Conservation (phyloP, 2,329 filamentous ascomycete genomes). For the Pseudopithomyces chartarum region DNA sequence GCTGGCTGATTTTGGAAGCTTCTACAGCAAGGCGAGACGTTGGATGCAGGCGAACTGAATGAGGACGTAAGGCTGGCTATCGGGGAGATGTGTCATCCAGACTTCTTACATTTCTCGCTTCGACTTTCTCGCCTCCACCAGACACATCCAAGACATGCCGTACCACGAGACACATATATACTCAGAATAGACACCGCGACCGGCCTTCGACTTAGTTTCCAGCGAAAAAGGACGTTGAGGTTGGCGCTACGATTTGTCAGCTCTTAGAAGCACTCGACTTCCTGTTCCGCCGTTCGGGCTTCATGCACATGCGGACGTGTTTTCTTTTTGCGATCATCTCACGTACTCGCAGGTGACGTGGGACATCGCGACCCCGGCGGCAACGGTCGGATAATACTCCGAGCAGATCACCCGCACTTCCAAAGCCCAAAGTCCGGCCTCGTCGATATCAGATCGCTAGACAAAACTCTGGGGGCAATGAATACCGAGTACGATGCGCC, state of each 20-base stretch:
- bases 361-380: not conserved
- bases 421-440: not conserved
- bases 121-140: not conserved
- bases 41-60: not conserved
- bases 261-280: not conserved
- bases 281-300: not conserved
- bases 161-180: not conserved
- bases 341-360: not conserved
- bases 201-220: not conserved
- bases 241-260: not conserved
- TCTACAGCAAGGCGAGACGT: not conserved
- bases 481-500: not conserved
- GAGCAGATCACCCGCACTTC: not conserved
- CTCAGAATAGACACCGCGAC: not conserved
- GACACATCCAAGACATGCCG: not conserved
- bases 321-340: not conserved
- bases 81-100: slow-evolving; percentile 5
- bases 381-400: not conserved
- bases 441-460: not conserved
- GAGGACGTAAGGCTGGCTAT: not conserved
- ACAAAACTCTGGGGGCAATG: not conserved
- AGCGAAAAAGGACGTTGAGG: not conserved
- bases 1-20: not conserved
- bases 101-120: not conserved
- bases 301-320: not conserved